phyloP scores from a whole-genome alignment of 805 yeast species.

The Candida mattraensis region DNA sequence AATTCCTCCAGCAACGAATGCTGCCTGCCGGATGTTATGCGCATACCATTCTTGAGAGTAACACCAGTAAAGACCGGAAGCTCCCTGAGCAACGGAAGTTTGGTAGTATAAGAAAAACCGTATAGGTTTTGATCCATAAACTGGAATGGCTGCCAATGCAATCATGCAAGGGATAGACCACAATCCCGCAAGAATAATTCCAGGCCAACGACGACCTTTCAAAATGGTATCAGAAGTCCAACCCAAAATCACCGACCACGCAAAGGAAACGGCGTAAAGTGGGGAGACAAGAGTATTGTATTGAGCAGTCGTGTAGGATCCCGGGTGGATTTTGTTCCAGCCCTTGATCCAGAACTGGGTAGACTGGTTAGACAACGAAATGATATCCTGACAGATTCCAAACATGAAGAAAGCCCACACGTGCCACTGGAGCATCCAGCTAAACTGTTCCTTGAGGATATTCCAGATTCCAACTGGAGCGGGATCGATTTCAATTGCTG shows the following conservation, averaged over 20 bases:
- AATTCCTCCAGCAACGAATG: constrained; percentile 23
- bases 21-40: constrained; percentile 15
- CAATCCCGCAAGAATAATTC: constrained; percentile 16
- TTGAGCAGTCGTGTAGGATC: constrained; percentile 19
- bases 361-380: constrained; percentile 18
- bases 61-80: constrained; percentile 24
- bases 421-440: constrained; percentile 20
- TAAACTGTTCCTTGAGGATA: constrained; percentile 11
- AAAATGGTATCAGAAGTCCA: constrained; percentile 24
- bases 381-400: constrained; percentile 18
- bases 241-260: constrained; percentile 15
- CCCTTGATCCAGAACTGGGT: constrained; percentile 24
- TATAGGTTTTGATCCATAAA: constrained; percentile 18
- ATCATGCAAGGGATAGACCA: constrained; percentile 17
- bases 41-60: constrained; percentile 21
- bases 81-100: constrained; percentile 18
- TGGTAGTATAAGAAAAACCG: constrained; percentile 22
- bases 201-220: constrained; percentile 23
- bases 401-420: constrained; percentile 22
- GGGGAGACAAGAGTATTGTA: constrained; percentile 19
- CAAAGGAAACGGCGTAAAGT: constrained; percentile 20
- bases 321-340: constrained; percentile 19
- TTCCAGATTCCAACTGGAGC: constrained; percentile 13
- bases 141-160: constrained; percentile 17
- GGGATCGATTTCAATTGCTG: constrained; percentile 7